Conservation (phyloP, 208 protist species). For the Trypanosoma lewisi region DNA sequence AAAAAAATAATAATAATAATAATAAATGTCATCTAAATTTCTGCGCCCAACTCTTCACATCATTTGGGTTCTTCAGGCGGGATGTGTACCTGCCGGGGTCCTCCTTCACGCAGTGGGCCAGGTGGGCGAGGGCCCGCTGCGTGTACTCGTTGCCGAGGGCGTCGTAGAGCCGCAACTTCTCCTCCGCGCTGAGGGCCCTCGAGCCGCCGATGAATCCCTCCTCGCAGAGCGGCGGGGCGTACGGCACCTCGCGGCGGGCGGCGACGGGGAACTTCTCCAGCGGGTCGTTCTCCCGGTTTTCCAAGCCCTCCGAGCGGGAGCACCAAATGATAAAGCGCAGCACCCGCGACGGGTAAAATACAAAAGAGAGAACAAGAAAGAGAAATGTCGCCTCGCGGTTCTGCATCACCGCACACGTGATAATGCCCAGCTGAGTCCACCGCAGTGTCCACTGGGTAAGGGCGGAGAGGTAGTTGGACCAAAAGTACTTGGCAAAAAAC, state of each 20-base stretch:
- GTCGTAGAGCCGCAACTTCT: conserved; percentile 43
- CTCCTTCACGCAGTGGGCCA: conserved; percentile 46
- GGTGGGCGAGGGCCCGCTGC: conserved; percentile 46
- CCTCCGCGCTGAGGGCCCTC: conserved; percentile 1
- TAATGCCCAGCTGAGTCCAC: neutral
- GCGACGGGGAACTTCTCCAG: conserved; percentile 23
- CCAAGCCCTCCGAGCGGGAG: conserved; percentile 7
- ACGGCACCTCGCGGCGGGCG: conserved; percentile 27
- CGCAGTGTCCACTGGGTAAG: conserved; percentile 37
- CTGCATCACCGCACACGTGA: conserved; percentile 23
- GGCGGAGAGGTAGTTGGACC: conserved; percentile 22
- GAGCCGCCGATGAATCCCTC: conserved; percentile 27
- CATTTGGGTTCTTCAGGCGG: conserved; percentile 54
- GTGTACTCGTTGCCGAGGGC: conserved; percentile 50
- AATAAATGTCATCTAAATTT: neutral
- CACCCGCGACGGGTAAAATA: conserved; percentile 13
- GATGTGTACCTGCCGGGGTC: conserved; percentile 45
- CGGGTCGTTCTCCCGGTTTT: conserved; percentile 31
- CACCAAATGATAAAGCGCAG: conserved; percentile 24
- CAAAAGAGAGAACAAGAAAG: neutral
- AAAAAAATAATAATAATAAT: neutral
- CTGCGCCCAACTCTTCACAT: conserved; percentile 46
- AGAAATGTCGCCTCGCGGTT: conserved; percentile 48
- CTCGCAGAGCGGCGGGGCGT: conserved; percentile 20
- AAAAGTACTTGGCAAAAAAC: conserved; percentile 35